phyloP scores from a whole-genome alignment of 345 rosid genomes.

The Brassica cretica region DNA sequence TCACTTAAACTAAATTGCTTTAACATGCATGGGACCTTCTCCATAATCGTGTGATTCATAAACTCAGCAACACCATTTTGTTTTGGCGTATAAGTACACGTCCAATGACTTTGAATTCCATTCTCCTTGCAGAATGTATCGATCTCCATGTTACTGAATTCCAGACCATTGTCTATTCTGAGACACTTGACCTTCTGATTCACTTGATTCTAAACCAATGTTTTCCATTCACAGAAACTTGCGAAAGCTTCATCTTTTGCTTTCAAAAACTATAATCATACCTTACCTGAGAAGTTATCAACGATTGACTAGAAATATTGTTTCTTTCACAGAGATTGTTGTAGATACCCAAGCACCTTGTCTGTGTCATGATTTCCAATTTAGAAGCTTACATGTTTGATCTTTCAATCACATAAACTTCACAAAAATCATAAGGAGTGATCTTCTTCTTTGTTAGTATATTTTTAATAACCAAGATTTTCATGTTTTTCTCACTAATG shows the following conservation, averaged over 20 bases:
- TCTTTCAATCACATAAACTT: neutral
- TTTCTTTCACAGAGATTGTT: neutral
- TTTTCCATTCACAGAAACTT: neutral
- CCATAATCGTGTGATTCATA: neutral
- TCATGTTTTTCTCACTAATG: neutral
- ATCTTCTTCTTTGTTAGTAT: neutral
- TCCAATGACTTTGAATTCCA: neutral
- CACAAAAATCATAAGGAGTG: neutral
- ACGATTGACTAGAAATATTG: neutral
- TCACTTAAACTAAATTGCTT: neutral
- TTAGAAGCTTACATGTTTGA: neutral
- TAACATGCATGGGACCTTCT: neutral
- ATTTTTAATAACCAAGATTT: neutral
- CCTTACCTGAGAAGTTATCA: neutral
- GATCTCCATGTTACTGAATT: neutral
- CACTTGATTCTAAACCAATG: neutral
- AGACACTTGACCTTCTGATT: neutral
- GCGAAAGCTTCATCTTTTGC: neutral
- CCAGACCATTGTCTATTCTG: neutral
- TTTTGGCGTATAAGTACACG: neutral
- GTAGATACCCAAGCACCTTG: neutral
- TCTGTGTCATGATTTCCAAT: neutral
- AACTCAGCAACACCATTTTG: neutral
- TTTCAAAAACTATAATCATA: neutral
- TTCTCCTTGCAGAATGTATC: neutral